These are phyloP conservation scores for Yamadazyma takamatsuzukensis DNA, from an alignment of 805 yeast species.

Conservation along the genomic window DNA sequence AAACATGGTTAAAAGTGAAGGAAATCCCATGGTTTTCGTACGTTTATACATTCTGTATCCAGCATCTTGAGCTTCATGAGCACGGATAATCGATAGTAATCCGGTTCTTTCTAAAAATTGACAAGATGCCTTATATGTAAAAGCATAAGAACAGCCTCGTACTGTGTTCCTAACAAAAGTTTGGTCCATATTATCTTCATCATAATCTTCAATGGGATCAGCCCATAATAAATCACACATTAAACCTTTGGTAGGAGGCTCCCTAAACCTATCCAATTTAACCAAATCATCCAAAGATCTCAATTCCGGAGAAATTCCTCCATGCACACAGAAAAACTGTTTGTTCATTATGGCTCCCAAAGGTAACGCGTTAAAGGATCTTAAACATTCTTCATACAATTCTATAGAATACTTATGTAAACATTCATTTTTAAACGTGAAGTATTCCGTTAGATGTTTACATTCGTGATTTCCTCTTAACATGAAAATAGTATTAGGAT, in stretches of 20 bases:
- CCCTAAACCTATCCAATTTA: slow-evolving; percentile 73
- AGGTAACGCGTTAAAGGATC: slow-evolving; percentile 82
- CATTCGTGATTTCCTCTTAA: slow-evolving; percentile 95
- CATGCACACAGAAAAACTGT: slow-evolving; percentile 95
- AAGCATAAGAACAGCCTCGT: slow-evolving; percentile 92
- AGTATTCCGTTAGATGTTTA: slow-evolving; percentile 86
- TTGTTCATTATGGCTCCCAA: slow-evolving; percentile 90
- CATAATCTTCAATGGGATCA: slow-evolving; percentile 88
- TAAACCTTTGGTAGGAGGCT: slow-evolving; percentile 89
- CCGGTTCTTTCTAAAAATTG: slow-evolving; percentile 75
- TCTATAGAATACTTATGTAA: slow-evolving; percentile 67
- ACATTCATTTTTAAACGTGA: slow-evolving; percentile 90
- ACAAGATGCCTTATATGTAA: slow-evolving; percentile 78
- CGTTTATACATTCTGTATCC: slow-evolving; percentile 94
- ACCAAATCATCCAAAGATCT: slow-evolving; percentile 65
- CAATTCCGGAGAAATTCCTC: slow-evolving; percentile 89
- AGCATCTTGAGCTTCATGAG: slow-evolving; percentile 97
- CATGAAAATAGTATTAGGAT: slow-evolving; percentile 72
- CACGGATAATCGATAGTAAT: slow-evolving; percentile 80
- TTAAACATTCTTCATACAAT: slow-evolving; percentile 70
- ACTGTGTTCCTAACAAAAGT: slow-evolving; percentile 63
- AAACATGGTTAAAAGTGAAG: slow-evolving; percentile 84
- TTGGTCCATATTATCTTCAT: slow-evolving; percentile 41
- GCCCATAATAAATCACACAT: slow-evolving; percentile 97
- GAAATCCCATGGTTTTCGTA: slow-evolving; percentile 81